Base-by-base conservation (phyloP, 352 stramenopile genomes). In the Pythium sukuiense region DNA sequence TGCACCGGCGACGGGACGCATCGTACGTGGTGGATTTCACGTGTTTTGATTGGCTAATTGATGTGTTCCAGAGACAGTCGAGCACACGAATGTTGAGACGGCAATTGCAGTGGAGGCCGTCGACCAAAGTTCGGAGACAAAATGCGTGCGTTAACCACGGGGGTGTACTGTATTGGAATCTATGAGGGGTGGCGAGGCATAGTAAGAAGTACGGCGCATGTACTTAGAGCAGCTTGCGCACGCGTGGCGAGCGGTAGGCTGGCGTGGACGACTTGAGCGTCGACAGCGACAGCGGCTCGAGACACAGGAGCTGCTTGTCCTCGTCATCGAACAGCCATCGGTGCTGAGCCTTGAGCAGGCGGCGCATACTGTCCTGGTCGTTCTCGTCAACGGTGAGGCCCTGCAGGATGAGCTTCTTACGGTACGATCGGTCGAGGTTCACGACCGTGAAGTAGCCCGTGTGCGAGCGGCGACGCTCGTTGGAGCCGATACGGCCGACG, bases 401-500 rank as follows among this genome's bases (percentile, higher is more conserved):
- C 20, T 77, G 82, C 12, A 71, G 59, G 52, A 90, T 90, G 54
- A 75, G 78, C 67, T 88, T 85, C 45, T 69, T 76, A 64, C 77
- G 77, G 54, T 87, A 79, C 27, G 76, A 79, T 6, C 72, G 73
- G 60, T 90, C 82, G 30, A 90, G 54, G 61, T 89, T 90, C 49
- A 84, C 68, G 8, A 88, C 80, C 30, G 80, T 90, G 69, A 90
- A 90, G 69, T 87, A 86, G 65, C 81, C 82, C 26, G 80, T 88
- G 69, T 90, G 82, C 3, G 82, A 90, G 61, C 75, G 81, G 43
- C 77, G 77, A 6, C 73, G 76, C 48, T 79, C 71, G 18, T 63
- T 69, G 6, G 73, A 83, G 50, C 74, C 74, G 14, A 85, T 85
- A 30, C 73, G 78, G 32, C 73, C 77, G 6, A 90, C 77, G 54